A percentile compares a stretch with the other conserved stretches of the same genome.
These are phyloP conservation scores for Alternaria solani DNA, from an alignment of 2,329 filamentous ascomycete genomes.

Conservation along the genomic window DNA sequence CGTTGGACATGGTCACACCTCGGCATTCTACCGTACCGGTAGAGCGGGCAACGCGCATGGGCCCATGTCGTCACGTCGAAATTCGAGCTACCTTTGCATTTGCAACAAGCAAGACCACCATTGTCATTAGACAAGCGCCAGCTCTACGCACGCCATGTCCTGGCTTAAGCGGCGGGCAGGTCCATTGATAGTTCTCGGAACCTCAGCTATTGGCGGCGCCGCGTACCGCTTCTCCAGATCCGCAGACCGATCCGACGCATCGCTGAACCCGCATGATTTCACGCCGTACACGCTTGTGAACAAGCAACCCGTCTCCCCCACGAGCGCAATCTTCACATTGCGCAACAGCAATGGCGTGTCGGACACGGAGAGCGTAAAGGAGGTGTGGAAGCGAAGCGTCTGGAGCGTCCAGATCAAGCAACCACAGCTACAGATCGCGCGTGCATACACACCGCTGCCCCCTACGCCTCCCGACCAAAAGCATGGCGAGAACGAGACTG, in stretches of 20 bases:
- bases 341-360: constrained; percentile 48
- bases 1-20: background rate
- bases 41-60: constrained; percentile 14
- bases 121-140: background rate
- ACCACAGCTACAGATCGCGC: constrained; percentile 88
- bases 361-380: constrained; percentile 42
- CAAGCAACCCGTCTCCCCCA: constrained; percentile 70
- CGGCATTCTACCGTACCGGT: constrained; percentile 3
- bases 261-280: constrained; percentile 68
- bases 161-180: constrained; percentile 40
- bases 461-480: constrained; percentile 53
- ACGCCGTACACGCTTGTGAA: constrained; percentile 70
- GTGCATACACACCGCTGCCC: constrained; percentile 90
- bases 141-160: constrained; percentile 30
- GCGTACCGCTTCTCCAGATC: constrained; percentile 43
- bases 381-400: constrained; percentile 68
- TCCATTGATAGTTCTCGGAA: constrained; percentile 43
- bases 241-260: constrained; percentile 33
- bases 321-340: constrained; percentile 74
- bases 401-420: constrained; percentile 96
- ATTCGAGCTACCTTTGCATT: constrained; percentile 1
- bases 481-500: constrained; percentile 37
- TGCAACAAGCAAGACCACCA: background rate
- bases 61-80: constrained; percentile 19
- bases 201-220: constrained; percentile 45